These are phyloP conservation scores for Rhodotorula sp. DNA, from an alignment of 1,284 basidiomycete species.

Conservation along the genomic window DNA sequence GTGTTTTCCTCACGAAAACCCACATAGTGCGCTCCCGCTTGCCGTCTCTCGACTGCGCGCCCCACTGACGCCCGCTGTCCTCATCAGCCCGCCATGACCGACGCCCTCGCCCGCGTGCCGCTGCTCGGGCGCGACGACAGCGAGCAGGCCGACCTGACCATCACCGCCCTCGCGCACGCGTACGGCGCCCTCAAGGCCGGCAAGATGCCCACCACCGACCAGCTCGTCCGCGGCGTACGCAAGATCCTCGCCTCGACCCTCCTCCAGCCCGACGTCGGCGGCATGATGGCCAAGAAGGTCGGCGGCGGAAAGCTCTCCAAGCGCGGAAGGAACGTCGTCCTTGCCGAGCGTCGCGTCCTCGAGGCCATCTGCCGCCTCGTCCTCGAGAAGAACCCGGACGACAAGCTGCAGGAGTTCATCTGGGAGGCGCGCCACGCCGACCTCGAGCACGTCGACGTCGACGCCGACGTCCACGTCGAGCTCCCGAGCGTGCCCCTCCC, in stretches of 20 bases:
- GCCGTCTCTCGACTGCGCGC: no score
- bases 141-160: conserved; percentile 27
- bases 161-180: conserved; percentile 35
- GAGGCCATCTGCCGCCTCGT: conserved; percentile 49
- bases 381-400: conserved; percentile 52
- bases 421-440: conserved; percentile 48
- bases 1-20: no score
- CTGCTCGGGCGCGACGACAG: conserved; percentile 14
- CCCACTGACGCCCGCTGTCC: background rate
- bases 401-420: conserved; percentile 47
- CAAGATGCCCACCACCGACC: conserved; percentile 52
- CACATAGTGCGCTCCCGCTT: no score
- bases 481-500: conserved; percentile 39
- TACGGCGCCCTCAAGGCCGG: conserved; percentile 51
- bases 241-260: conserved; percentile 49
- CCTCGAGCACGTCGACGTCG: conserved; percentile 39
- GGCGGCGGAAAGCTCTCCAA: conserved; percentile 47
- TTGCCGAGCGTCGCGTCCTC: conserved; percentile 49
- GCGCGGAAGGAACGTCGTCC: conserved; percentile 50
- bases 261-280: conserved; percentile 50
- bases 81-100: background rate
- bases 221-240: conserved; percentile 50
- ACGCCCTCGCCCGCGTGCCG: conserved; percentile 22
- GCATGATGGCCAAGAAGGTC: conserved; percentile 24
- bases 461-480: conserved; percentile 42